Evolutionary conservation across 2,329 filamentous ascomycete species (phyloP), one percentile per base, ranked within the genome.

Genomic region (Amauroascus niger): DNA sequence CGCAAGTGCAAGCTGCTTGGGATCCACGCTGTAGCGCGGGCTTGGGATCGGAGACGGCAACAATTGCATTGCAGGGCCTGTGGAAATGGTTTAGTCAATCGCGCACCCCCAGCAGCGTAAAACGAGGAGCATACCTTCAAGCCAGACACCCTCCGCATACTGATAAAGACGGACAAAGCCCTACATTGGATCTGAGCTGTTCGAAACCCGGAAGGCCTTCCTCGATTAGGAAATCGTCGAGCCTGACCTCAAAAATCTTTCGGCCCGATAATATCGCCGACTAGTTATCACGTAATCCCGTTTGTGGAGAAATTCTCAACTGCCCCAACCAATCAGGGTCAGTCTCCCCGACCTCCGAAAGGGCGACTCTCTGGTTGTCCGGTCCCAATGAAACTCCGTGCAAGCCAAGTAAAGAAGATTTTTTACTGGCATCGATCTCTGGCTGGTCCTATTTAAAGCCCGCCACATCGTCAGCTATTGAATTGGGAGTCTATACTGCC

Each of bases 71-170:
- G 44, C n/a, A 53, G 24, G 16, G 37, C 51, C 51, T 53, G 26
- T 33, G 13, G 1, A 14, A 18, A 7, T 14, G 46, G 26, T 2
- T 53, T 33, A 53, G 51, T 20, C 20, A 48, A 14, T 16, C 24
- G 13, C 11, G 4, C n/a, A 22, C 26, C 1, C 33, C 13, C 9
- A 35, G 22, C n/a, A 37, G n/a, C 44, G 41, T 11, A 13, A 14
- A 44, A 20, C 9, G 32, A 14, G 1, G n/a, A 9, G 1, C 55
- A 33, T 45, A 58, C 57, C 57, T 55, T 58, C 24, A 57, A 39
- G 22, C 39, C 37, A 53, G 49, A 53, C 32, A 49, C 50, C 35
- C 49, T 55, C 39, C 41, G 55, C 57, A 58, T 58, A 16, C 30
- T 58, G 54, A 37, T 30, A 26, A 32, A 41, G 26, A 18, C 9